A percentile compares a stretch with the other conserved stretches of the same genome.
Evolutionary conservation across 331 rosid species (phyloP).

Genomic region (Acacia pycnantha): DNA sequence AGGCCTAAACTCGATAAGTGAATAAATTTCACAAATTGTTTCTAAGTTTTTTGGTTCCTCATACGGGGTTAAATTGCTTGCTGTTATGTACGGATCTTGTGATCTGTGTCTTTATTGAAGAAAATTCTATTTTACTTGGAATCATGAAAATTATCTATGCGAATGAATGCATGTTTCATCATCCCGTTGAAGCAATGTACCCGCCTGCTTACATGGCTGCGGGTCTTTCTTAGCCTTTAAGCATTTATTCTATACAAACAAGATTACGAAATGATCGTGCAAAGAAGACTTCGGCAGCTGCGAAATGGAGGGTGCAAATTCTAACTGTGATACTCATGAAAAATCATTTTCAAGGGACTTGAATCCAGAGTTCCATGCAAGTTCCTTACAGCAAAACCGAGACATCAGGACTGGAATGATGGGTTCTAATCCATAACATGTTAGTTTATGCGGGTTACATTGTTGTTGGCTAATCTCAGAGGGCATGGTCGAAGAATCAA

Average conservation of each 20-base stretch:
- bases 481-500: not conserved
- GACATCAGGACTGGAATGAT: not conserved
- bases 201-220: not conserved
- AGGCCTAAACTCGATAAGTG: conserved; percentile 34
- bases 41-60: not conserved
- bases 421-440: not conserved
- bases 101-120: not conserved
- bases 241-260: not conserved
- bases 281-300: no score
- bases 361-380: no score
- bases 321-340: no score
- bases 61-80: not conserved
- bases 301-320: no score
- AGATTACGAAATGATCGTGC: not conserved
- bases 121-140: not conserved
- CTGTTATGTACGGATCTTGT: not conserved
- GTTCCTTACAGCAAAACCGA: no score
- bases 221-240: not conserved
- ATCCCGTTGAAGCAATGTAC: not conserved
- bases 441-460: not conserved
- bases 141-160: not conserved
- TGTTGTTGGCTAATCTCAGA: not conserved
- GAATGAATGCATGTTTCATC: not conserved
- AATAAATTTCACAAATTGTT: no score
- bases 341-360: no score